phyloP scores from a whole-genome alignment of 495 filamentous ascomycete species.

The Staphylotrichum tortipilum region DNA sequence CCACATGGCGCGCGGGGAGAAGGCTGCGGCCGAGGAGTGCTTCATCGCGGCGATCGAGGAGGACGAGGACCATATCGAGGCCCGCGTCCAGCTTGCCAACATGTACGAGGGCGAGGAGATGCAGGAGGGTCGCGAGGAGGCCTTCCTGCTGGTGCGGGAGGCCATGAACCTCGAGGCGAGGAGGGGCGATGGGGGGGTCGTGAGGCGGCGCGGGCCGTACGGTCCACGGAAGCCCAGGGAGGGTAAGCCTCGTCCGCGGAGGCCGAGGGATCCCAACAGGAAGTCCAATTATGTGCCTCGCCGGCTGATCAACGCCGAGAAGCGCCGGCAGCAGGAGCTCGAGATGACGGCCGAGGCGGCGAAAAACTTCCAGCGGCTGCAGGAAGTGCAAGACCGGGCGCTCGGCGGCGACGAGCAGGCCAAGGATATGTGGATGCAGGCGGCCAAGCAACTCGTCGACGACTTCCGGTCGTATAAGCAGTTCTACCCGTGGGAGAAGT shows the following conservation, averaged over 20 bases:
- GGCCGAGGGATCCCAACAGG: conserved; percentile 15
- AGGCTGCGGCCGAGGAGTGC: conserved; percentile 62
- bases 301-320: conserved; percentile 28
- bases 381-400: conserved; percentile 42
- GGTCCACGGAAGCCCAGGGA: conserved; percentile 15
- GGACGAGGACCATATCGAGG: conserved; percentile 58
- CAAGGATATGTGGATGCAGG: conserved; percentile 60
- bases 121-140: conserved; percentile 50
- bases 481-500: conserved; percentile 70
- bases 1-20: conserved; percentile 52
- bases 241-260: neutral
- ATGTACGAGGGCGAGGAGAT: conserved; percentile 66
- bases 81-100: conserved; percentile 63
- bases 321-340: conserved; percentile 30
- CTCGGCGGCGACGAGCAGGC: conserved; percentile 46
- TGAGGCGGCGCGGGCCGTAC: conserved; percentile 13
- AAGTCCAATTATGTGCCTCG: conserved; percentile 29
- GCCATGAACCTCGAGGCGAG: conserved; percentile 51
- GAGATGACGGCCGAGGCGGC: conserved; percentile 45
- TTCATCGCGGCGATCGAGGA: conserved; percentile 62
- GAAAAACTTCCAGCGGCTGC: conserved; percentile 48
- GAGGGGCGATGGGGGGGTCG: conserved; percentile 28
- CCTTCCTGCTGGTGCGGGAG: conserved; percentile 64
- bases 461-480: conserved; percentile 69
- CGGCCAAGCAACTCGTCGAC: conserved; percentile 63